Base-by-base conservation (phyloP, 1,284 basidiomycete genomes). In the Cryptococcus sp. region DNA sequence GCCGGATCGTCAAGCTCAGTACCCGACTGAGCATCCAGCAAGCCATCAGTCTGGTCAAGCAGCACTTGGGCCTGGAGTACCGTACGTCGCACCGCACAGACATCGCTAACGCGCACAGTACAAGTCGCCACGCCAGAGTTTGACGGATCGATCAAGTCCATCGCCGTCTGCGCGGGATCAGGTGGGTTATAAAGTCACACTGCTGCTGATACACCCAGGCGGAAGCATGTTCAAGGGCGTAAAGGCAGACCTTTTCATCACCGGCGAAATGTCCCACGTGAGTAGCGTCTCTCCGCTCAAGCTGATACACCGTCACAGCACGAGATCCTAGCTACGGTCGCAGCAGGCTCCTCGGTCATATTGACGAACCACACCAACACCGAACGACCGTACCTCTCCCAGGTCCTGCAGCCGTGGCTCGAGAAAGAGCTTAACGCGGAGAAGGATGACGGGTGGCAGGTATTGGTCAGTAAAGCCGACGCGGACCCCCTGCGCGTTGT, bases 221-320 rank as follows among this genome's bases (percentile, higher is more conserved):
- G 88, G 85, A 1, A 86, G 87, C 46, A 81, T 92, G 76, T 83
- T 95, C 42, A 75, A 82, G 43, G 86, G 84, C 50, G 82, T 85
- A 55, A 78, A 84, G 38, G 90, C 90, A 45, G 90, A 94, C 73
- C 83, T 92, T 25, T 90, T 90, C 73, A 83, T 92, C 67, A 95
- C 92, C 1, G 92, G 92, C n/a, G 92, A 94, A 77, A 91, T 94
- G 90, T 77, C 83, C 25, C 91, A 94, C 78, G 90, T 91, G 77
- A 61, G 86, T 69, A 5, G 4, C 15, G 8, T 17, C 23, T 27
- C 13, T 1, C n/a, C 45, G 58, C 63, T 50, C 55, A 52, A 35
- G 55, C 54, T 50, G 54, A 54, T 58, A 15, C 59, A 52, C 58
- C 46, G 41, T 25, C 58, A 54, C 74, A 91, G 89, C 91, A 94